A percentile compares a stretch with the other conserved stretches of the same genome.
phyloP scores from a whole-genome alignment of 352 stramenopile genomes.

The Halophytophthora polymorphica region DNA sequence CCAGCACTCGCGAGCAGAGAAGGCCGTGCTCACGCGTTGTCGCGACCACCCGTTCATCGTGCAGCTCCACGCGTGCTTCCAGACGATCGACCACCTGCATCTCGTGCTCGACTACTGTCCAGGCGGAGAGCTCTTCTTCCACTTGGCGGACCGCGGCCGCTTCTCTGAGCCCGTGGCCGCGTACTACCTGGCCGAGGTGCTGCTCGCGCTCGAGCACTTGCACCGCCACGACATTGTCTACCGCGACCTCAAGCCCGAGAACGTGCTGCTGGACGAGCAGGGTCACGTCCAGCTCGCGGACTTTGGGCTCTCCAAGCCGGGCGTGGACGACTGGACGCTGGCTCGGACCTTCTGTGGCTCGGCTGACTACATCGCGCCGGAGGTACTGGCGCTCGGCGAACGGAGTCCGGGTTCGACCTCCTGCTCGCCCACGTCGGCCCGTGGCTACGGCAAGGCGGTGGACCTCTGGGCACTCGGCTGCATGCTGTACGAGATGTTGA shows the following conservation, averaged over 20 bases:
- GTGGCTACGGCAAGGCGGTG: slow-evolving; percentile 83
- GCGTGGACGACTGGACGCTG: slow-evolving; percentile 57
- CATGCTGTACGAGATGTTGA: slow-evolving; percentile 90
- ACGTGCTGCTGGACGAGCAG: slow-evolving; percentile 85
- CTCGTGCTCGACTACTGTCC: slow-evolving; percentile 75
- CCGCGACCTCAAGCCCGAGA: slow-evolving; percentile 90
- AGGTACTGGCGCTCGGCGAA: slow-evolving; percentile 62
- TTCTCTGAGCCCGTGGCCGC: slow-evolving; percentile 74
- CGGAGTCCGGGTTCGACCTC: slow-evolving; percentile 10
- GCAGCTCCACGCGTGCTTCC: slow-evolving; percentile 84
- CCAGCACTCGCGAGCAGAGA: slow-evolving; percentile 83
- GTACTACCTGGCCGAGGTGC: slow-evolving; percentile 89
- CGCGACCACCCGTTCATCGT: slow-evolving; percentile 91
- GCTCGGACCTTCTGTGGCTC: slow-evolving; percentile 85
- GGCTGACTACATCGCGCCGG: slow-evolving; percentile 84
- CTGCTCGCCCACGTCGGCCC: slow-evolving; percentile 13
- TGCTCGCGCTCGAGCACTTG: slow-evolving; percentile 75
- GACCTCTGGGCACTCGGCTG: slow-evolving; percentile 89
- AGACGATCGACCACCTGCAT: slow-evolving; percentile 78
- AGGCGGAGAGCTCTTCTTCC: slow-evolving; percentile 84
- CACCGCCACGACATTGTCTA: slow-evolving; percentile 80
- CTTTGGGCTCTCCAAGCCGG: slow-evolving; percentile 86
- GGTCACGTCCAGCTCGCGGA: slow-evolving; percentile 88
- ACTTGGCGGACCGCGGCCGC: slow-evolving; percentile 68
- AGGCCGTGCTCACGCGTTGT: slow-evolving; percentile 85